These are phyloP conservation scores for Leavenworthia alabamica DNA, from an alignment of 345 rosid species.

Conservation along the genomic window DNA sequence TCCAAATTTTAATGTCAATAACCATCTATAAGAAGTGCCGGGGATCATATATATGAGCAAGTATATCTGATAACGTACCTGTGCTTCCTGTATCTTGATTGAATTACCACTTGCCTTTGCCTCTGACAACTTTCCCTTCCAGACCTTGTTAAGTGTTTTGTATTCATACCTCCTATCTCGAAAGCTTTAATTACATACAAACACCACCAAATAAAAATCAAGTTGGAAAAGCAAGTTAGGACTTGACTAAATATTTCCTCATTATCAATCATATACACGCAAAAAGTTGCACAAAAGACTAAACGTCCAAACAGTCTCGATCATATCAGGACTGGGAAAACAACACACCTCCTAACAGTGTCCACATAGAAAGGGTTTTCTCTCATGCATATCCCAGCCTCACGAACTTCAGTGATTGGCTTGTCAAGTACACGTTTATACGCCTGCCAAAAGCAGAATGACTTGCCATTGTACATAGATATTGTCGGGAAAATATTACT, in stretches of 20 bases:
- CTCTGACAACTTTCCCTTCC: constrained; percentile 97
- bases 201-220: constrained; percentile 6
- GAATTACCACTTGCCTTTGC: constrained; percentile 94
- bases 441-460: constrained; percentile 45
- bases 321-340: constrained; percentile 5
- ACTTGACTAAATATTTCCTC: not conserved
- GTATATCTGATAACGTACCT: constrained; percentile 37
- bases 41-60: constrained; percentile 13
- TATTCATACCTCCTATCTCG: constrained; percentile 98
- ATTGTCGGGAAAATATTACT: constrained; percentile 13
- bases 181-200: constrained; percentile 49
- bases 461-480: constrained; percentile 14
- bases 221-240: constrained; percentile 1
- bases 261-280: not conserved
- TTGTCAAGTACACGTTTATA: constrained; percentile 76
- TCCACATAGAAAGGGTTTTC: constrained; percentile 93
- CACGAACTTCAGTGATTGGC: constrained; percentile 88
- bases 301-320: constrained; percentile 3
- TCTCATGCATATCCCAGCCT: constrained; percentile 98
- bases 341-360: constrained; percentile 83
- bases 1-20: constrained; percentile 25
- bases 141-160: constrained; percentile 90
- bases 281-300: constrained; percentile 7
- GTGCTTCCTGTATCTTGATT: constrained; percentile 94
- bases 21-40: not conserved